phyloP scores from a whole-genome alignment of 2,329 filamentous ascomycete genomes.

The Diaporthe sp. region DNA sequence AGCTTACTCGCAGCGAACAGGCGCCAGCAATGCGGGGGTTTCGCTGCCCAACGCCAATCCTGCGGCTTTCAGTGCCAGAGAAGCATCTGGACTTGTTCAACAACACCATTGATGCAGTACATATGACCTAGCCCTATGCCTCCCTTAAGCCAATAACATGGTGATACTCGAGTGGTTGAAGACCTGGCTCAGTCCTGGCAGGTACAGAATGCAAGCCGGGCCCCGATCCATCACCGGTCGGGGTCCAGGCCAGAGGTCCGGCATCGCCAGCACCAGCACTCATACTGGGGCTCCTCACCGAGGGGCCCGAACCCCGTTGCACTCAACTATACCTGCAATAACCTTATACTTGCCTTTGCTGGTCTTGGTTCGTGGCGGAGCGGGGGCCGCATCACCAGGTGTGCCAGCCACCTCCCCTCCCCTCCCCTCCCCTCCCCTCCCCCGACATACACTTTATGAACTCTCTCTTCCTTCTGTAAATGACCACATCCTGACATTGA shows the following conservation, averaged over 20 bases:
- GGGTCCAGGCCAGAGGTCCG: not conserved
- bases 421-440: too few relatives aligned
- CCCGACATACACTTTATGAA: not conserved
- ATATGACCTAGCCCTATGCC: not conserved
- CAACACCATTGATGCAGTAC: not conserved
- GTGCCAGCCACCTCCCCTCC: too few relatives aligned
- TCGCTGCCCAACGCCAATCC: not conserved
- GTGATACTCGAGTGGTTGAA: too few relatives aligned
- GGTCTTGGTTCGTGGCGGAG: slow-evolving; percentile 14
- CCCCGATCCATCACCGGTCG: not conserved
- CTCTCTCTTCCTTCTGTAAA: not conserved
- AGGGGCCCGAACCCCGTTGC: not conserved
- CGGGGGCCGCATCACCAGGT: not conserved
- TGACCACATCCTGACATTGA: too few relatives aligned
- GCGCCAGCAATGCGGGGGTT: slow-evolving; percentile 10
- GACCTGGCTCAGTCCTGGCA: not conserved
- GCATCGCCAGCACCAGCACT: not conserved
- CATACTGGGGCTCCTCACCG: not conserved
- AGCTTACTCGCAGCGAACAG: not conserved
- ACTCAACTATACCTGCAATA: not conserved
- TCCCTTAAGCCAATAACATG: not conserved
- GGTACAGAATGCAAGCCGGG: not conserved
- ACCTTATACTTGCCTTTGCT: not conserved
- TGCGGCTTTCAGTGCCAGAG: too few relatives aligned
- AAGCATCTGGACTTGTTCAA: not conserved